Percentiles rank a stretch among this genome's conserved stretches.
Conservation (phyloP, 495 filamentous ascomycete genomes). For the Oidiodendron maius region DNA sequence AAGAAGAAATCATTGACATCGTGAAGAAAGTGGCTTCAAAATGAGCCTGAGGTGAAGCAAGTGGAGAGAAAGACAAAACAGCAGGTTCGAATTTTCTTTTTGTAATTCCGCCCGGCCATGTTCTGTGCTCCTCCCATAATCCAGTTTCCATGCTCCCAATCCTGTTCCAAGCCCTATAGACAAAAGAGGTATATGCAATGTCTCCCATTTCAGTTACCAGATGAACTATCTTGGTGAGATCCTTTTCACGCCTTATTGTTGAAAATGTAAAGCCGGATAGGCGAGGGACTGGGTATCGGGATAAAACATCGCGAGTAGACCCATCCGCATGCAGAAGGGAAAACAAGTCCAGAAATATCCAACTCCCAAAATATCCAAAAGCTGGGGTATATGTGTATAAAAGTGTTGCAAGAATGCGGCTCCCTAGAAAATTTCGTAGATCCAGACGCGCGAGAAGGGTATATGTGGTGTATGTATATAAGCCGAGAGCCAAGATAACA, state of each 20-base stretch:
- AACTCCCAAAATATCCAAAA: not conserved
- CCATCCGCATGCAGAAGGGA: not conserved
- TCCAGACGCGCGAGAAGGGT: constrained; percentile 26
- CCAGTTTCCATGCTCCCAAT: not conserved
- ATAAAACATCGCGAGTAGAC: not conserved
- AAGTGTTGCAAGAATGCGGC: not conserved
- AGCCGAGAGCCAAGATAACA: not conserved
- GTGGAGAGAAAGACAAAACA: too few species aligned
- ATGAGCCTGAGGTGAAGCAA: not conserved
- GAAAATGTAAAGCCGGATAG: too few species aligned
- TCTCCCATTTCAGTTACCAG: too few species aligned
- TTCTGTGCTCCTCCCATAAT: too few species aligned
- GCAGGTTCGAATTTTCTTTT: too few species aligned
- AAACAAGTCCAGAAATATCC: not conserved
- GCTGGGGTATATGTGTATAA: not conserved
- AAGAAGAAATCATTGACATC: not conserved
- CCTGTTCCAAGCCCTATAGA: not conserved
- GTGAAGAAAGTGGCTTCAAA: not conserved
- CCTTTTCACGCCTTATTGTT: too few species aligned
- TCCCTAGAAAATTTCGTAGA: constrained; percentile 17
- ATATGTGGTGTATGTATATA: constrained; percentile 8
- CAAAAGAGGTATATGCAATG: too few species aligned
- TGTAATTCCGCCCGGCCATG: too few species aligned
- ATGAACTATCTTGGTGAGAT: too few species aligned
- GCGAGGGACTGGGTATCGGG: too few species aligned